These are phyloP conservation scores for Capsella bursapastoris DNA, from an alignment of 345 rosid species.

Conservation along the genomic window DNA sequence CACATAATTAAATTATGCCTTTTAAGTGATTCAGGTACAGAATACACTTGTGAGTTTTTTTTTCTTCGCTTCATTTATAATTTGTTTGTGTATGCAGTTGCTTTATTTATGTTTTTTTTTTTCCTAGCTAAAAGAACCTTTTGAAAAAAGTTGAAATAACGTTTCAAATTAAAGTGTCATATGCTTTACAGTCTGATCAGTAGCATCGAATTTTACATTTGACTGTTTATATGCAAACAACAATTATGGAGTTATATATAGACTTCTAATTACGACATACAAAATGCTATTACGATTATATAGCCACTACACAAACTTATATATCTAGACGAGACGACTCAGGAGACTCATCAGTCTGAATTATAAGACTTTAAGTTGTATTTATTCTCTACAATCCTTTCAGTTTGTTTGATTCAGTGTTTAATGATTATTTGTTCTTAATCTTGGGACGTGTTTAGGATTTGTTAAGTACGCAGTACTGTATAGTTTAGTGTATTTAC, in stretches of 20 bases:
- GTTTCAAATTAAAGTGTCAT: constrained; percentile 21
- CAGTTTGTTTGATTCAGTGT: too few relatives aligned
- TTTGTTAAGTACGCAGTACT: too few relatives aligned
- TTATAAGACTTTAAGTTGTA: too few relatives aligned
- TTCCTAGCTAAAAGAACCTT: constrained; percentile 27
- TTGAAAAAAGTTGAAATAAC: constrained; percentile 27
- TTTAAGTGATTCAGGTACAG: not conserved
- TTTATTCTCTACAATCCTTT: too few relatives aligned
- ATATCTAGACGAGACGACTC: too few relatives aligned
- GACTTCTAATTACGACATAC: too few relatives aligned
- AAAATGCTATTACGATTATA: too few relatives aligned
- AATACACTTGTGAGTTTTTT: not conserved
- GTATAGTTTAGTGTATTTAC: not conserved
- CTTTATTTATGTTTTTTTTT: not conserved
- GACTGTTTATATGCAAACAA: not conserved
- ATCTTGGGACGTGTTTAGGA: too few relatives aligned
- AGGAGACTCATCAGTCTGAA: too few relatives aligned
- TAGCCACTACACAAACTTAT: too few relatives aligned
- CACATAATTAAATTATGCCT: too few relatives aligned
- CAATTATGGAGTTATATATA: constrained; percentile 5
- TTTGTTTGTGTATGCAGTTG: constrained; percentile 16
- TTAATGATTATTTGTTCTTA: too few relatives aligned
- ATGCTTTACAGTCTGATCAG: constrained; percentile 17
- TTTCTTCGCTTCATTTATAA: not conserved
- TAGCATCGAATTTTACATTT: not conserved